A percentile compares a stretch with the other conserved stretches of the same genome.
phyloP scores from a whole-genome alignment of 2,329 filamentous ascomycete species.

The Nothophaeocryptopus gaeumannii region DNA sequence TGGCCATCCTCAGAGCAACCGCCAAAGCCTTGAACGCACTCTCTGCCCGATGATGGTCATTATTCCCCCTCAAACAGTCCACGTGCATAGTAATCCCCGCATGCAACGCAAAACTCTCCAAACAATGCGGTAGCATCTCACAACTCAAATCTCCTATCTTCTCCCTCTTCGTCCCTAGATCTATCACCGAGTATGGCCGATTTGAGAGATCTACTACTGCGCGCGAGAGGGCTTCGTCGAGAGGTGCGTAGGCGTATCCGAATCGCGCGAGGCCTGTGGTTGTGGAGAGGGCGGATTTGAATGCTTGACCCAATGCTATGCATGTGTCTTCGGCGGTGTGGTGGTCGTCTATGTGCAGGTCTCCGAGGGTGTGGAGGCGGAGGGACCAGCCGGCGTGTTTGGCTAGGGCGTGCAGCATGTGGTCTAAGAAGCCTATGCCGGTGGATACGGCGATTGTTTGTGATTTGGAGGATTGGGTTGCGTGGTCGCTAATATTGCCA shows the following conservation, averaged over 20 bases:
- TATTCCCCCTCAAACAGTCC: constrained; percentile 82
- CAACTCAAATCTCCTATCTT: constrained; percentile 89
- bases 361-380: constrained; percentile 76
- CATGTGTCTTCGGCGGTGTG: constrained; percentile 96
- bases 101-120: constrained; percentile 90
- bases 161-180: constrained; percentile 82
- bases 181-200: constrained; percentile 78
- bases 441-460: constrained; percentile 87
- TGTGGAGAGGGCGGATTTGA: constrained; percentile 73
- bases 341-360: constrained; percentile 96
- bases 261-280: constrained; percentile 83
- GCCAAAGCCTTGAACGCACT: constrained; percentile 96
- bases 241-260: constrained; percentile 84
- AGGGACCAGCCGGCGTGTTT: constrained; percentile 97
- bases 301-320: constrained; percentile 81
- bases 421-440: constrained; percentile 95
- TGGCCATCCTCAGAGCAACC: constrained; percentile 77
- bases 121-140: constrained; percentile 96
- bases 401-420: constrained; percentile 95
- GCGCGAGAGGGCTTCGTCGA: constrained; percentile 91
- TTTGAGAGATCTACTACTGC: constrained; percentile 95
- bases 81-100: constrained; percentile 93
- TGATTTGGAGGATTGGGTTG: constrained; percentile 76
- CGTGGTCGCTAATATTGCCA: constrained; percentile 69
- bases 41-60: constrained; percentile 95